A percentile compares a stretch with the other conserved stretches of the same genome.
These are phyloP conservation scores for Neofusicoccum parvum DNA, from an alignment of 2,329 filamentous ascomycete genomes.

Conservation along the genomic window DNA sequence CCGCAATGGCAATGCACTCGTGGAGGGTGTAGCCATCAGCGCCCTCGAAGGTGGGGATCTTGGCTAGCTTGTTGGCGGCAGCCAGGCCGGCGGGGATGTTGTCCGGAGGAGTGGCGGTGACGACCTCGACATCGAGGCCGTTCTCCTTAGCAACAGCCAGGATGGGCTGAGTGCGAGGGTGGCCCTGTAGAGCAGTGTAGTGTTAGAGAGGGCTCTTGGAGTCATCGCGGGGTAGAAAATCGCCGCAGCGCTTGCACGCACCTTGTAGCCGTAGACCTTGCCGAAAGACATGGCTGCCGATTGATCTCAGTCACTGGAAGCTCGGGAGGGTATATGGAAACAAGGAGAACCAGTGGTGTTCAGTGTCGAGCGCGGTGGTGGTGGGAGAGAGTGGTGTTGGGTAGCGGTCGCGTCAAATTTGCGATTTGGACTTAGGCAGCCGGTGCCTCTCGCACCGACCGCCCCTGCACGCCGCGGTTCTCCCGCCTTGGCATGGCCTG, in stretches of 20 bases:
- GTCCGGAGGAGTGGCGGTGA: conserved; percentile 68
- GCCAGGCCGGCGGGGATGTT: conserved; percentile 74
- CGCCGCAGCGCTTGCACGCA: conserved; percentile 47
- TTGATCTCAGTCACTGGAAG: conserved; percentile 2
- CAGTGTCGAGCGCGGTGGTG: background rate
- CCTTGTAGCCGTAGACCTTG: conserved; percentile 89
- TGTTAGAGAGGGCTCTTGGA: conserved; percentile 30
- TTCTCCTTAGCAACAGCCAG: conserved; percentile 97
- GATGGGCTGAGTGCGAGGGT: conserved; percentile 86
- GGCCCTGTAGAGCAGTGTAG: conserved; percentile 61
- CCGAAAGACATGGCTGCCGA: conserved; percentile 77
- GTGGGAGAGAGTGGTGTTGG: conserved; percentile 12
- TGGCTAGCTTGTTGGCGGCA: conserved; percentile 83
- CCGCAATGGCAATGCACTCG: conserved; percentile 91
- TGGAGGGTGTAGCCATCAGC: conserved; percentile 86
- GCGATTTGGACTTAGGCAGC: conserved; percentile 12
- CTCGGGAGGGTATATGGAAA: conserved; percentile 1
- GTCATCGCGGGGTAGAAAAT: conserved; percentile 26
- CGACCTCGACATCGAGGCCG: conserved; percentile 85
- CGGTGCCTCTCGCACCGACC: conserved; percentile 14
- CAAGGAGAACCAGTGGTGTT: conserved; percentile 14
- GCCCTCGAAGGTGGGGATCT: conserved; percentile 91
- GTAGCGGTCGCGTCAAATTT: conserved; percentile 19
- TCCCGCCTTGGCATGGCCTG: conserved; percentile 7
- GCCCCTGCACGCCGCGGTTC: background rate